Evolutionary conservation across 331 rosid genomes (phyloP), one percentile per base, ranked within the genome.

Genomic region (Malus hybrid): DNA sequence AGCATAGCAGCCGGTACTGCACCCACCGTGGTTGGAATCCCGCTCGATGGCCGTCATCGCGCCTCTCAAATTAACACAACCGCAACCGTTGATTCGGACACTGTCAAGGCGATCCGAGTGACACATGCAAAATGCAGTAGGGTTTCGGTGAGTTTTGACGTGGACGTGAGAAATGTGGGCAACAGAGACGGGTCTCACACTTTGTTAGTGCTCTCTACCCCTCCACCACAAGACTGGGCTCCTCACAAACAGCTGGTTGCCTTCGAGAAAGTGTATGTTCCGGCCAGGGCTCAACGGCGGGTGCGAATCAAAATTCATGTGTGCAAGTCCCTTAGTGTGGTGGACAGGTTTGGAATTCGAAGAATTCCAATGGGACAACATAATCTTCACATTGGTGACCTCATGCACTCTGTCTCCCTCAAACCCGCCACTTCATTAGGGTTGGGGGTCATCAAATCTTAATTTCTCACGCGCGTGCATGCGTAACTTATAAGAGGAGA

Each of bases 181-280:
- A 76, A 89, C 48, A 86, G 69, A 73, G 96, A 91, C 13, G 97
- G 96, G 32, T 83, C 93, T 28, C 98, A 93, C 82, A 85, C 93
- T 0, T 12, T 91, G 79, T 64, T 93, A 0, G 91, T 93, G 24
- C 88, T 84, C 81, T 89, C 97, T 18, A 79, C 84, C 34, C 98
- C 93, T 0, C 98, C 98, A 0, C 92, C 96, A 0, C n/a, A 74
- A 1, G 77, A 78, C 3, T 91, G 98, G 98, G 88, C 70, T 1
- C 93, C 85, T 2, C 83, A 56, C 74, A 81, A 76, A 33, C 88
- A 79, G 62, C 44, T 85, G 32, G 80, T 81, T 61, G 81, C 81
- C 34, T 85, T 85, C 28, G 76, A 85, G 83, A 85, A 79, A 75
- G 79, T 81, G 9, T 75, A 63, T 13, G 64, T 85, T 5, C 65